Evolutionary conservation across 2,329 filamentous ascomycete genomes (phyloP), one percentile per base, ranked within the genome.

Genomic region (Fusarium sp.): DNA sequence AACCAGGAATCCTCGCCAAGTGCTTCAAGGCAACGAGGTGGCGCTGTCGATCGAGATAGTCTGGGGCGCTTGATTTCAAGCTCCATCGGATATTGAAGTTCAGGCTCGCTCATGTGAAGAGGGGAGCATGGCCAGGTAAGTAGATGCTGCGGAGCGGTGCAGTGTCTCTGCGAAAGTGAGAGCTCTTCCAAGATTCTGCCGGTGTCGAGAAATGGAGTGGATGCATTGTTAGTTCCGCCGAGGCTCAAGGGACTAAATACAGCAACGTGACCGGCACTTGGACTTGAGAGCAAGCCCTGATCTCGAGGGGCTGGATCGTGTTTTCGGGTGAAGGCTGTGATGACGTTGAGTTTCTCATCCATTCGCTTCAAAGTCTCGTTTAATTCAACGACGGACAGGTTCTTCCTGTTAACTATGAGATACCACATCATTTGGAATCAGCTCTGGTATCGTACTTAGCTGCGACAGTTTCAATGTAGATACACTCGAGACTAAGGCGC

Each of bases 61-160:
- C 41, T 55, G 4, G 49, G 21, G 4, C 37, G 45, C 11, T 56
- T 65, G 10, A 67, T 65, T 40, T 65, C 66, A 10, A 69, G 29
- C 7, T 62, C 46, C 27, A 69, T 48, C 2, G 64, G 64, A 13
- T 63, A 63, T 18, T 66, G 56, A 3, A 66, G 15, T 4, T 69
- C 49, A 1, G 41, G n/a, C 21, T 69, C 52, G 27, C 29, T 63
- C 18, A 68, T 40, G 7, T 21, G 29, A 3, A 60, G 18, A 0
- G 65, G 27, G 4, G 64, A 65, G 15, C 56, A 69, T 7, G 64
- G 66, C 64, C 66, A 69, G 4, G 39, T 50, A 11, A 67, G 29
- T 2, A 69, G 36, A 23, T 67, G 53, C n/a, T 69, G 60, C 3
- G 61, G 64, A 3, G 61, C 54, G 2, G 64, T 69, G 1, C 33